phyloP scores from a whole-genome alignment of 2,329 filamentous ascomycete species.

The Lachnellula suecica region DNA sequence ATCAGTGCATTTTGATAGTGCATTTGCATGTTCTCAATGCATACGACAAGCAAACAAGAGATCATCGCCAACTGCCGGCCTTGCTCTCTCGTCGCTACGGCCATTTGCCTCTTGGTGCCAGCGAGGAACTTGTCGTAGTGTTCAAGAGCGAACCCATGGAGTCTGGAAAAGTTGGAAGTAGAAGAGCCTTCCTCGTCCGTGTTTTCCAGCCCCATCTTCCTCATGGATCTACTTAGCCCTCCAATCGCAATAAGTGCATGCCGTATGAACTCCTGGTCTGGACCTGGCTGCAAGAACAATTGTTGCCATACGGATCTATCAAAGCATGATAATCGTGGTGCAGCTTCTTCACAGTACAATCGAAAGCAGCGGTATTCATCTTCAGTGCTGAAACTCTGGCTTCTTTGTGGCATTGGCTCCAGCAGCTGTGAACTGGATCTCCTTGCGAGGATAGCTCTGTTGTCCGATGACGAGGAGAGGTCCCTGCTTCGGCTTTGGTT shows the following conservation, averaged over 20 bases:
- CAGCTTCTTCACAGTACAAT: constrained; percentile 5
- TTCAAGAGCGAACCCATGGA: constrained; percentile 11
- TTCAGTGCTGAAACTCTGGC: not conserved
- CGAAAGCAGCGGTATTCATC: constrained; percentile 1
- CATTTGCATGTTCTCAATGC: constrained; percentile 25
- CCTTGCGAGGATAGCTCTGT: not conserved
- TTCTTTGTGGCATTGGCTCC: not conserved
- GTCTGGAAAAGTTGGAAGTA: not conserved
- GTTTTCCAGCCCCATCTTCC: not conserved
- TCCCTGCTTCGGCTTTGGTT: not conserved
- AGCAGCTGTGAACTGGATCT: not conserved
- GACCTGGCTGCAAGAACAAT: constrained; percentile 59
- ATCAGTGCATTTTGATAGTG: constrained; percentile 12
- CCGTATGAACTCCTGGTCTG: constrained; percentile 36
- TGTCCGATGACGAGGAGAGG: not conserved
- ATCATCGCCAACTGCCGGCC: constrained; percentile 19
- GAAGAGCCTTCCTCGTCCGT: not conserved
- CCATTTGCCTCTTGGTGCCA: constrained; percentile 15
- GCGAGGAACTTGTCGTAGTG: constrained; percentile 20
- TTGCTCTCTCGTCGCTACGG: constrained; percentile 5
- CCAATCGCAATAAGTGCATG: constrained; percentile 26
- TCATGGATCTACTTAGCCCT: constrained; percentile 15
- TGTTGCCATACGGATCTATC: constrained; percentile 54
- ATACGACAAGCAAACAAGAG: constrained; percentile 24
- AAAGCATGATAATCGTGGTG: constrained; percentile 1